phyloP scores from a whole-genome alignment of 1,139 yeast genomes.

The Nakaseomyces nivariensis region DNA sequence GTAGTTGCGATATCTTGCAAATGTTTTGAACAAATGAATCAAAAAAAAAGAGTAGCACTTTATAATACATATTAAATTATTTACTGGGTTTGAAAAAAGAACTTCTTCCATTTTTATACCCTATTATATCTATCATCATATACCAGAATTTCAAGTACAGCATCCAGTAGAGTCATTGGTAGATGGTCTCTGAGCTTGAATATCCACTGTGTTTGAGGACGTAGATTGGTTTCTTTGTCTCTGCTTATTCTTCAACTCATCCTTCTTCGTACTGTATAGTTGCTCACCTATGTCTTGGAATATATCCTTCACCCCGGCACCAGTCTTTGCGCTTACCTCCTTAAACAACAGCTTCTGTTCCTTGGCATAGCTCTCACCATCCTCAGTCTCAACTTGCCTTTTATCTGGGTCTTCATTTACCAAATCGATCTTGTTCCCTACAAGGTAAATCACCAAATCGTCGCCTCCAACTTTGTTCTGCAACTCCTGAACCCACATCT shows the following conservation, averaged over 20 bases:
- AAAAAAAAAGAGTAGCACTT: no score
- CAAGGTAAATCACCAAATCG: slow-evolving; percentile 75
- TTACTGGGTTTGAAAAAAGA: no score
- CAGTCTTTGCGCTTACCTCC: slow-evolving; percentile 92
- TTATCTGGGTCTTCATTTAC: slow-evolving; percentile 32
- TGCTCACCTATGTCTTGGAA: slow-evolving; percentile 76
- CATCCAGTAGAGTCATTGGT: slow-evolving; percentile 37
- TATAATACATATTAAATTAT: no score
- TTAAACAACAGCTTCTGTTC: slow-evolving; percentile 75
- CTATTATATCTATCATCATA: no score
- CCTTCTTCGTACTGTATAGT: slow-evolving; percentile 31
- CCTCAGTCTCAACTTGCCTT: slow-evolving; percentile 46
- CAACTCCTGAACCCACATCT: slow-evolving; percentile 91
- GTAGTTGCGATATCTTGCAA: no score
- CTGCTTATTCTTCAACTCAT: slow-evolving; percentile 17
- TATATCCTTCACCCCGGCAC: slow-evolving; percentile 68
- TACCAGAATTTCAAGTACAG: slow-evolving; percentile 18
- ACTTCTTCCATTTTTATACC: no score
- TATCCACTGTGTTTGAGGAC: slow-evolving; percentile 20
- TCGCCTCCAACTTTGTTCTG: slow-evolving; percentile 73
- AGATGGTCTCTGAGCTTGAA: slow-evolving; percentile 38
- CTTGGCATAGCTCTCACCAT: slow-evolving; percentile 49
- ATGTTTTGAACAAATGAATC: no score
- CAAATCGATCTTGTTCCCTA: slow-evolving; percentile 75
- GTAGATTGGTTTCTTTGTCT: slow-evolving; percentile 15